These are phyloP conservation scores for Xylaria sp. DNA, from an alignment of 2,329 filamentous ascomycete genomes.

Conservation along the genomic window DNA sequence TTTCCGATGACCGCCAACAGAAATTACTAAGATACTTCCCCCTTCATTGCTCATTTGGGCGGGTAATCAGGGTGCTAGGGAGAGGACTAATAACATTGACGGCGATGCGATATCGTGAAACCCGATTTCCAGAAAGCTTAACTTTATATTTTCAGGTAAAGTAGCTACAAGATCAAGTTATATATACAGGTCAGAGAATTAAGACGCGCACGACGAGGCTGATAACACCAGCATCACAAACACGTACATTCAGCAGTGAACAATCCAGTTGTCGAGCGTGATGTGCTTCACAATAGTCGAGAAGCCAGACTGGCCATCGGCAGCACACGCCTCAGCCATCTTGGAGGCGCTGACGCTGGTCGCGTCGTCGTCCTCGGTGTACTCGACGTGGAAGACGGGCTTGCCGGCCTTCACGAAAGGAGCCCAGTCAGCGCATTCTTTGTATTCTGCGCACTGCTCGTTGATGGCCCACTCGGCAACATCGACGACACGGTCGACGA, in stretches of 20 bases:
- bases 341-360: slow-evolving; percentile 19
- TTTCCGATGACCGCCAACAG: neutral
- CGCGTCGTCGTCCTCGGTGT: slow-evolving; percentile 60
- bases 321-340: slow-evolving; percentile 28
- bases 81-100: neutral
- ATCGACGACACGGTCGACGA: slow-evolving; percentile 61
- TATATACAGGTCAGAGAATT: slow-evolving; percentile 4
- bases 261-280: slow-evolving; percentile 34
- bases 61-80: too few species aligned
- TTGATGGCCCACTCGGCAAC: slow-evolving; percentile 74
- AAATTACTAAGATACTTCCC: neutral
- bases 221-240: neutral
- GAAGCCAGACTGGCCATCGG: slow-evolving; percentile 32
- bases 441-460: slow-evolving; percentile 72
- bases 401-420: slow-evolving; percentile 69
- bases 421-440: slow-evolving; percentile 67
- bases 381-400: slow-evolving; percentile 79
- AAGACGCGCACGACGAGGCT: neutral
- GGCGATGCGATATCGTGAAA: neutral
- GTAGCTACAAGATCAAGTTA: slow-evolving; percentile 2
- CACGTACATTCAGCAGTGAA: slow-evolving; percentile 27
- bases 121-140: neutral
- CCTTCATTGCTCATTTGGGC: too few species aligned
- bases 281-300: slow-evolving; percentile 38
- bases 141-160: slow-evolving; percentile 3